Evolutionary conservation across 2,329 filamentous ascomycete genomes (phyloP).

Genomic region (Clonostachys sp.): DNA sequence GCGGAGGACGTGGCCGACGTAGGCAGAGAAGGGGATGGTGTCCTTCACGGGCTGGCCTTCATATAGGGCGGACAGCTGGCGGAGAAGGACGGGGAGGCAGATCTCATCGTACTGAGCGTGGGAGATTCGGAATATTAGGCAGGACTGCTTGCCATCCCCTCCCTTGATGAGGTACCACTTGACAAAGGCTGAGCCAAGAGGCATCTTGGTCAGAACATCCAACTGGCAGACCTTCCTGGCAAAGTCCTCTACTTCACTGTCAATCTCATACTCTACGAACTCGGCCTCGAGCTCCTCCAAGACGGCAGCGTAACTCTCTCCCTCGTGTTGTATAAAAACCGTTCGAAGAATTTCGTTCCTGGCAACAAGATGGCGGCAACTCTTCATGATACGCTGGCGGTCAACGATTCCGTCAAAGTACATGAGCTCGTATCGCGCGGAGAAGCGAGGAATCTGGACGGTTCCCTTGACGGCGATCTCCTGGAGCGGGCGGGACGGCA

Average conservation of each 20-base stretch:
- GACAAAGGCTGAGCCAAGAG: slow-evolving; percentile 55
- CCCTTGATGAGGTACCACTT: slow-evolving; percentile 50
- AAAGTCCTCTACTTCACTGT: slow-evolving; percentile 42
- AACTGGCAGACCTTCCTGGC: slow-evolving; percentile 46
- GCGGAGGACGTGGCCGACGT: slow-evolving; percentile 34
- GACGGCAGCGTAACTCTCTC: slow-evolving; percentile 51
- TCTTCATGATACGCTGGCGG: slow-evolving; percentile 36
- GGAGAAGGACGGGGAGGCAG: slow-evolving; percentile 57
- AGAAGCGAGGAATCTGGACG: slow-evolving; percentile 52
- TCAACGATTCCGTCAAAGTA: slow-evolving; percentile 51
- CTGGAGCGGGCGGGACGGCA: slow-evolving; percentile 55
- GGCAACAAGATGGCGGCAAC: slow-evolving; percentile 51
- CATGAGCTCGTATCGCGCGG: slow-evolving; percentile 60
- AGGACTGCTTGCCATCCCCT: slow-evolving; percentile 19
- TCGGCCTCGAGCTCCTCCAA: slow-evolving; percentile 46
- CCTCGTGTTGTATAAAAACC: slow-evolving; percentile 52
- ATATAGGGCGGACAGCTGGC: slow-evolving; percentile 50
- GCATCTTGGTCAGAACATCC: slow-evolving; percentile 51
- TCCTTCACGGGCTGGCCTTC: slow-evolving; percentile 15
- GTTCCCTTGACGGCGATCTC: slow-evolving; percentile 55
- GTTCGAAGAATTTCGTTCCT: slow-evolving; percentile 63
- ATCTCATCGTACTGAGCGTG: slow-evolving; percentile 69
- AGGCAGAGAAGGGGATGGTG: slow-evolving; percentile 37
- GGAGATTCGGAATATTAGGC: slow-evolving; percentile 57
- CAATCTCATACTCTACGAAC: slow-evolving; percentile 47